A percentile compares a stretch with the other conserved stretches of the same genome.
Conservation (phyloP, 768 basidiomycete species). For the Cystobasidium ongulense region DNA sequence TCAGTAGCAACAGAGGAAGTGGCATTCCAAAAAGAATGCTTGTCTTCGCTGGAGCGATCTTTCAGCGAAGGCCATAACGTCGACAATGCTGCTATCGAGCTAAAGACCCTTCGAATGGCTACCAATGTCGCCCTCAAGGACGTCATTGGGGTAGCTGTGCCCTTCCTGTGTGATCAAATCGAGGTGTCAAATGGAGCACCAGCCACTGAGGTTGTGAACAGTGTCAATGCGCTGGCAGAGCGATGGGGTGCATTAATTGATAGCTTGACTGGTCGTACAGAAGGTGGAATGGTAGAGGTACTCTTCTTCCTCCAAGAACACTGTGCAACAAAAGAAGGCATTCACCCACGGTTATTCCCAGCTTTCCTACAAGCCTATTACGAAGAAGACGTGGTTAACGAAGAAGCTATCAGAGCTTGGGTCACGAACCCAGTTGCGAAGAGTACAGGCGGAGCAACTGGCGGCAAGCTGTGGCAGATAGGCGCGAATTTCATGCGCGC, state of each 20-base stretch:
- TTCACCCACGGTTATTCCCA: conserved; percentile 62
- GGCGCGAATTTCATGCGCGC: conserved; percentile 71
- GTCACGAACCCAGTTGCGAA: conserved; percentile 56
- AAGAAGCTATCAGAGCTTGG: conserved; percentile 84
- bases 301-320: conserved; percentile 66
- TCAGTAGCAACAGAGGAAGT: conserved; percentile 44
- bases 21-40: conserved; percentile 69
- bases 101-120: conserved; percentile 94
- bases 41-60: conserved; percentile 80
- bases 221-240: conserved; percentile 57
- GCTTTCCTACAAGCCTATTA: conserved; percentile 78
- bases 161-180: conserved; percentile 69
- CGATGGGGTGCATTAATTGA: conserved; percentile 79
- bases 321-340: conserved; percentile 48
- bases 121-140: conserved; percentile 80
- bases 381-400: conserved; percentile 82
- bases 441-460: conserved; percentile 60
- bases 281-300: conserved; percentile 64
- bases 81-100: conserved; percentile 84
- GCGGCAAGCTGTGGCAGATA: conserved; percentile 41
- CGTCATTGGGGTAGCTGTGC: conserved; percentile 79
- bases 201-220: conserved; percentile 48
- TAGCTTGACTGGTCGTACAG: conserved; percentile 62
- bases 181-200: conserved; percentile 56
- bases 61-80: conserved; percentile 84